A percentile compares a stretch with the other conserved stretches of the same genome.
Conservation (phyloP, 805 yeast species). For the Teunomyces atbi region DNA sequence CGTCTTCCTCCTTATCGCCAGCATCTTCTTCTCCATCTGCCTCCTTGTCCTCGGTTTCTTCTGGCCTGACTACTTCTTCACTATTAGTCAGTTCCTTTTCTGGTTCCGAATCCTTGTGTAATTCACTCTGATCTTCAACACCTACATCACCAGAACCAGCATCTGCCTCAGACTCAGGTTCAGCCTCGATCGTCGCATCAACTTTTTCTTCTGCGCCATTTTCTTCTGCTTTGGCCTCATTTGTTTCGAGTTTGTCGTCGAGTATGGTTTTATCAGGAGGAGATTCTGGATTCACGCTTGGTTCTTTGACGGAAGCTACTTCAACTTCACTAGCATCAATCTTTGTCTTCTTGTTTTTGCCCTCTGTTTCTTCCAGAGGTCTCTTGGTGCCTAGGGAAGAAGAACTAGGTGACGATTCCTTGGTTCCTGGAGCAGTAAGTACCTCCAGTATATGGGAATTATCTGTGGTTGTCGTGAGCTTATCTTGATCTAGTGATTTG, state of each 20-base stretch:
- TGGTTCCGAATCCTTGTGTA: conserved; percentile 4
- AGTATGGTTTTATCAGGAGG: background rate
- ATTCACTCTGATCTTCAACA: conserved; percentile 65
- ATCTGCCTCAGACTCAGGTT: conserved; percentile 43
- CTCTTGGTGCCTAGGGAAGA: background rate
- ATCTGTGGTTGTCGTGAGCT: background rate
- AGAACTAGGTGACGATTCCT: background rate
- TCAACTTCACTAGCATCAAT: background rate
- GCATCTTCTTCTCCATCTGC: conserved; percentile 10
- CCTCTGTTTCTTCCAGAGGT: background rate
- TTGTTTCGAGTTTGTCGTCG: background rate
- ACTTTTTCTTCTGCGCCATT: conserved; percentile 64
- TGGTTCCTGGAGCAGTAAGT: background rate
- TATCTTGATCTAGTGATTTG: background rate
- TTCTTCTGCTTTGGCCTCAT: background rate
- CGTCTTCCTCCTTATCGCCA: conserved; percentile 8
- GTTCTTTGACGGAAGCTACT: background rate
- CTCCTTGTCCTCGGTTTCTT: conserved; percentile 6
- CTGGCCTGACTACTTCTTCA: conserved; percentile 9
- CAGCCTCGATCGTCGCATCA: conserved; percentile 90
- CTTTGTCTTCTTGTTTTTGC: background rate
- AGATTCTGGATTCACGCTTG: background rate
- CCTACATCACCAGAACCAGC: conserved; percentile 74
- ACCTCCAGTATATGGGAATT: background rate
- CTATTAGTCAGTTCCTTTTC: background rate